Conservation (phyloP, 2,329 filamentous ascomycete genomes). For the Trichophyton benhamiae region DNA sequence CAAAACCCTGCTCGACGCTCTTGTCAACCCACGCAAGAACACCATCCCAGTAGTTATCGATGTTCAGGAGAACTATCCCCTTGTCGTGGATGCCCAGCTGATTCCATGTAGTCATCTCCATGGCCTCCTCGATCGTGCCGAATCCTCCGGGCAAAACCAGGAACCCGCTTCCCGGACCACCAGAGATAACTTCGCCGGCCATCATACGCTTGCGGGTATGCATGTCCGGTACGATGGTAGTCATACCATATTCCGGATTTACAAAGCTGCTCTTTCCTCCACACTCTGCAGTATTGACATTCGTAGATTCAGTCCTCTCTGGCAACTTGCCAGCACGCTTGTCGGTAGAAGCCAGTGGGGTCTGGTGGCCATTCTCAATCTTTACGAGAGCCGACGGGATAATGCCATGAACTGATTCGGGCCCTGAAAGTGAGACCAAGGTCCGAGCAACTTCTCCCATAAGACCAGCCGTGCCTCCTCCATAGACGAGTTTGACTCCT, state of each 20-base stretch:
- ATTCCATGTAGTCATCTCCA: conserved; percentile 91
- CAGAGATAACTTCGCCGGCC: conserved; percentile 73
- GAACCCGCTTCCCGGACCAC: conserved; percentile 75
- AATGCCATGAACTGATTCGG: conserved; percentile 75
- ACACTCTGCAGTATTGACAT: conserved; percentile 40
- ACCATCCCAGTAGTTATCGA: conserved; percentile 86
- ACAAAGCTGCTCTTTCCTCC: conserved; percentile 16
- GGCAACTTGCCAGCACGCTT: conserved; percentile 37
- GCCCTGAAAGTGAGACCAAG: conserved; percentile 70
- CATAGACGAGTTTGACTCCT: conserved; percentile 79
- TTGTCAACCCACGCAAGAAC: conserved; percentile 69
- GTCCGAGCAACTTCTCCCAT: conserved; percentile 92
- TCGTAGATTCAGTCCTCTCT: conserved; percentile 34
- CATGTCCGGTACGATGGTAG: conserved; percentile 88
- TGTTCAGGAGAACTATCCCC: conserved; percentile 71
- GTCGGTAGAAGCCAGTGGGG: conserved; percentile 7
- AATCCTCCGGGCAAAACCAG: conserved; percentile 81
- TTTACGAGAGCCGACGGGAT: conserved; percentile 76
- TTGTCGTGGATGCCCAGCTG: conserved; percentile 81
- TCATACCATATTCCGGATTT: conserved; percentile 55
- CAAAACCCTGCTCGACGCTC: conserved; percentile 64
- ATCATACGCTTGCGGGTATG: conserved; percentile 91
- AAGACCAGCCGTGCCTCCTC: conserved; percentile 82
- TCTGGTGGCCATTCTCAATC: conserved; percentile 44
- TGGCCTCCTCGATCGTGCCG: conserved; percentile 89